Evolutionary conservation across 495 filamentous ascomycete genomes (phyloP), one percentile per base, ranked within the genome.

Genomic region (Xylaria castorea): DNA sequence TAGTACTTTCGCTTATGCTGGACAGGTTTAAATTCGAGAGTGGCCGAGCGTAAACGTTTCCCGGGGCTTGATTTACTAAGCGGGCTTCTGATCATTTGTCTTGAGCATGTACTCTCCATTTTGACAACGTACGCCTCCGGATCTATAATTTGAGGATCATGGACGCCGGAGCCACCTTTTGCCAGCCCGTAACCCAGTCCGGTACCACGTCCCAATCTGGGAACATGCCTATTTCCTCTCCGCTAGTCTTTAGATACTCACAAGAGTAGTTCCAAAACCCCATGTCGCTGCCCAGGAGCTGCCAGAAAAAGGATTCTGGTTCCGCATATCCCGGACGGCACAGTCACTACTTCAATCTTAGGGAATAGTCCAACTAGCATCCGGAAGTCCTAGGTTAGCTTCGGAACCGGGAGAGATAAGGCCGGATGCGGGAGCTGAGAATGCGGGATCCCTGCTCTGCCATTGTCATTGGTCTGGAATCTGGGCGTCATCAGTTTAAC

Each of bases 351-450:
- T 3, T 9, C 36, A 6, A 44, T 14, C 25, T 57, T 57, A 7
- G 34, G 60, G 46, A 34, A n/a, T 36, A 66, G 20, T 50, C 57
- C 55, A 9, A 66, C 70, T 50, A 8, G n/a, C 50, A 66, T 58
- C 40, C 50, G 38, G 34, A 66, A 57, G 32, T 66, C 62, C 9
- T 57, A 58, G 48, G 60, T 58, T 46, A 36, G 22, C 12, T 12
- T 66, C 25, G 62, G 70, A 16, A 32, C 27, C 5, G 48, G 60
- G 38, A 32, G 36, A 44, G 57, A 30, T 25, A 22, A 48, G 38
- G n/a, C 50, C 51, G 51, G 66, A 68, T 68, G 38, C 34, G 65
- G 50, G 66, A 27, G 22, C 40, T 53, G n/a, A 40, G 32, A 48
- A 25, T 34, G 44, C 16, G 25, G 22, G 18, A 27, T 36, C 27